phyloP scores from a whole-genome alignment of 257 asterid species.

The Marsdenia floribunda region DNA sequence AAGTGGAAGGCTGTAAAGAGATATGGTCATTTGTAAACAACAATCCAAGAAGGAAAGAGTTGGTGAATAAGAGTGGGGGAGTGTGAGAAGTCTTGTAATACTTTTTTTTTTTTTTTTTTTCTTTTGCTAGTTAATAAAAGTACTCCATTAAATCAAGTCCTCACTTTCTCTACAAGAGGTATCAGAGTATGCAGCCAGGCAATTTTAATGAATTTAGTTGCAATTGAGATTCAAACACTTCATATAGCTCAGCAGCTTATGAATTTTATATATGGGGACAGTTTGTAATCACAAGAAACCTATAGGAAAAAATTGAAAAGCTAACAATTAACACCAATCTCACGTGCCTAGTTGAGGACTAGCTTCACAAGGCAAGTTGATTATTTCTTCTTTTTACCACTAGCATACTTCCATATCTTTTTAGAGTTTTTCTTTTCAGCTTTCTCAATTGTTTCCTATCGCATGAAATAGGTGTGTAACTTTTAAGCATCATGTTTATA shows the following conservation, averaged over 20 bases:
- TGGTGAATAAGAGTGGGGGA: too few relatives aligned
- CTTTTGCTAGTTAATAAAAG: too few relatives aligned
- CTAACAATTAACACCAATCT: background rate
- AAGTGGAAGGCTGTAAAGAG: too few relatives aligned
- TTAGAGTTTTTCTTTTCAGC: constrained; percentile 52
- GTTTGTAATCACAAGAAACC: background rate
- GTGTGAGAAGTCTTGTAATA: too few relatives aligned
- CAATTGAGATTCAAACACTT: background rate
- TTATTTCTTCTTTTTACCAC: constrained; percentile 65
- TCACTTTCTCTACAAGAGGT: too few relatives aligned
- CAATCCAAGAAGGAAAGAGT: too few relatives aligned
- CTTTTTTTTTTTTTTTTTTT: too few relatives aligned
- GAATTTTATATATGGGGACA: background rate
- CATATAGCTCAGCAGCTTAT: background rate
- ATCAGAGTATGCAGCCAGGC: too few relatives aligned
- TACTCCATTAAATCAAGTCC: too few relatives aligned
- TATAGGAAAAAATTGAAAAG: background rate
- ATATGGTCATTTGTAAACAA: too few relatives aligned
- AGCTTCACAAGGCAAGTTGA: background rate
- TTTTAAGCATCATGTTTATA: background rate
- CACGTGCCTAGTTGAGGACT: background rate
- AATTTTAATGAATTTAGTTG: too few relatives aligned
- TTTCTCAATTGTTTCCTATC: constrained; percentile 60
- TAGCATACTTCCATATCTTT: constrained; percentile 61
- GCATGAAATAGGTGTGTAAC: background rate